Percentiles rank a stretch among this genome's conserved stretches.
phyloP scores from a whole-genome alignment of 2,329 filamentous ascomycete genomes.

The Phoma sp. region DNA sequence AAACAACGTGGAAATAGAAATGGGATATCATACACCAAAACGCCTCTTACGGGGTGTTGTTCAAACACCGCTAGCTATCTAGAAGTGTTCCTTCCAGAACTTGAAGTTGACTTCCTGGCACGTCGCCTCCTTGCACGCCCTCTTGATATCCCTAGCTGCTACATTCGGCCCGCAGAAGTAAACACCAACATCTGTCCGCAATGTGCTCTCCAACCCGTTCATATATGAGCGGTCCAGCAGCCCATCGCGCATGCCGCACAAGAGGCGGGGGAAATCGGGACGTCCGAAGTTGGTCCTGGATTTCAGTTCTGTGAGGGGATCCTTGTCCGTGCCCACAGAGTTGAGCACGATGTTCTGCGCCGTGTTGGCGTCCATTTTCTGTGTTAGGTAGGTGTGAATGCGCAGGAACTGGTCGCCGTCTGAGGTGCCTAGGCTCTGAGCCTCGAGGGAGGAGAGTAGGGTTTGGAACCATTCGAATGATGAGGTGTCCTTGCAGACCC shows the following conservation, averaged over 20 bases:
- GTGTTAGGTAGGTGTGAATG: conserved; percentile 97
- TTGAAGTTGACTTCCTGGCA: conserved; percentile 85
- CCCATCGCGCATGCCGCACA: conserved; percentile 84
- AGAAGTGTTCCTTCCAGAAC: conserved; percentile 97
- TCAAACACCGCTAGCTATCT: conserved; percentile 10
- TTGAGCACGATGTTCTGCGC: conserved; percentile 97
- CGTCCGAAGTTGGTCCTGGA: conserved; percentile 92
- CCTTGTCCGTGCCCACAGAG: conserved; percentile 83
- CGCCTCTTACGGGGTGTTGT: neutral
- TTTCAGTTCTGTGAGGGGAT: conserved; percentile 91
- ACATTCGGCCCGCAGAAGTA: conserved; percentile 95
- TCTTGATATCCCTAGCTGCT: conserved; percentile 81
- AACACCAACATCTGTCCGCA: conserved; percentile 87
- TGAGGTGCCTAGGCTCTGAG: conserved; percentile 71
- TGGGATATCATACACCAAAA: conserved; percentile 16
- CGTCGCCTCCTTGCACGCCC: conserved; percentile 75
- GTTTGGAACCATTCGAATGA: conserved; percentile 99
- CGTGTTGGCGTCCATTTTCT: conserved; percentile 88
- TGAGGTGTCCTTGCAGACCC: conserved; percentile 93
- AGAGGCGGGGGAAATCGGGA: conserved; percentile 83
- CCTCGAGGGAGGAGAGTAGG: conserved; percentile 86
- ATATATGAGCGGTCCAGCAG: conserved; percentile 87
- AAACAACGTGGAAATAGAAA: neutral
- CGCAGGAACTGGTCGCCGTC: conserved; percentile 87
- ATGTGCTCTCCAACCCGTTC: conserved; percentile 75